Base-by-base conservation (phyloP, 2,329 filamentous ascomycete species). In the Aaosphaeria pasadenensis region DNA sequence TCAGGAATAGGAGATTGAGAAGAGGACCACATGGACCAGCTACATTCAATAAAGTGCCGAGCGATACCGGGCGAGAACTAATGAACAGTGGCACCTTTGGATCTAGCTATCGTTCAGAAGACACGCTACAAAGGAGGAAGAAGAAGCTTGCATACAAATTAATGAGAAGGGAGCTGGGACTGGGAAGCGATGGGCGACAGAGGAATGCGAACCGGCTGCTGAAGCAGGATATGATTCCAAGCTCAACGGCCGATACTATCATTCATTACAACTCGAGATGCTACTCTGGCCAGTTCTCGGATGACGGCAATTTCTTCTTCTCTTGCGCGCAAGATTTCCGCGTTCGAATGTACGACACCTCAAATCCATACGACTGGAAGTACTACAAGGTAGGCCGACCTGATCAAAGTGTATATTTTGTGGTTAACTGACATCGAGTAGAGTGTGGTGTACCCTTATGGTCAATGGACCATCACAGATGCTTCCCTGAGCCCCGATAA, bases 231-330 rank as follows among this genome's bases (percentile, higher is more conserved):
- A 79, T 96, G 74, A 84, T 96, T 49, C 92, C 94, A 0, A 80
- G 81, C 3, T 87, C 85, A 0, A 81, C 81, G 28, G 86, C 90
- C 1, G 92, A 97, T 64, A 88, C 88, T 62, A 88, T 96, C 52
- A 86, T 97, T 52, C 88, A 95, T 61, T 95, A 91, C 65, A 83
- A 91, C 47, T 81, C 86, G 5, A 85, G 89, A 38, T 91, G 94
- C 45, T 97, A 97, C 64, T 96, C 90, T 3, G 94, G 94, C 1
- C 92, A 97, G 66, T 99, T 97, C 67, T 96, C 90, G 0, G 89
- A 95, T 55, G 94, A 99, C 60, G 94, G 94, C 29, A 95, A 96
- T 70, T 97, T 97, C 75, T 97, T 96, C 75, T 97, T 92, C 66
- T 86, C 87, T 5, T 94, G 88, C 62, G 88, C 87, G 7, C 90